phyloP scores from a whole-genome alignment of 2,329 filamentous ascomycete genomes.

The Pestalotiopsis sp. region DNA sequence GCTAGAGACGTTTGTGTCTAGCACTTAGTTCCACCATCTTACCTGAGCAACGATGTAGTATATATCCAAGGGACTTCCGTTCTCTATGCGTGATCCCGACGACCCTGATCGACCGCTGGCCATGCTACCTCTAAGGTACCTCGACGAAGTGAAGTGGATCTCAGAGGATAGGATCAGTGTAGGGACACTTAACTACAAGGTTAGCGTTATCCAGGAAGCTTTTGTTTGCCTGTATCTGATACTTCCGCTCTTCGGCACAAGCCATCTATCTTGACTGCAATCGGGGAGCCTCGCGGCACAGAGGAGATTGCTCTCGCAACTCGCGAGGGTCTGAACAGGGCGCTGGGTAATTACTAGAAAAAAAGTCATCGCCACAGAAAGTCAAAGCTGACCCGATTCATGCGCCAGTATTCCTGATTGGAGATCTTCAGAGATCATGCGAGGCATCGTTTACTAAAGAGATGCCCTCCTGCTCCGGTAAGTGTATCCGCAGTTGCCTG shows the following conservation, averaged over 20 bases:
- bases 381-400: neutral
- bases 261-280: conserved; percentile 14
- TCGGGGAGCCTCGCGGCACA: conserved; percentile 14
- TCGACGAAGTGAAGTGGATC: conserved; percentile 17
- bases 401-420: conserved; percentile 8
- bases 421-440: conserved; percentile 12
- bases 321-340: conserved; percentile 14
- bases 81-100: conserved; percentile 9
- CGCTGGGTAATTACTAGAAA: conserved; percentile 7
- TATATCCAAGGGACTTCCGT: conserved; percentile 12
- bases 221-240: neutral
- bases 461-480: conserved; percentile 8
- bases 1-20: neutral
- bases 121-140: conserved; percentile 13
- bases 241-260: neutral
- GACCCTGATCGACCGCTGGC: conserved; percentile 8
- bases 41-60: conserved; percentile 8
- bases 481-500: neutral
- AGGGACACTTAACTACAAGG: conserved; percentile 13
- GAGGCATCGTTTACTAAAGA: conserved; percentile 12
- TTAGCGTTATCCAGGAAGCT: neutral
- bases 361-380: neutral
- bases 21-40: neutral
- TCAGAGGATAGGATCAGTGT: conserved; percentile 13
- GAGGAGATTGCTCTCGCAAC: conserved; percentile 4